Evolutionary conservation across 495 filamentous ascomycete genomes (phyloP).

Genomic region (Podospora appendiculata): DNA sequence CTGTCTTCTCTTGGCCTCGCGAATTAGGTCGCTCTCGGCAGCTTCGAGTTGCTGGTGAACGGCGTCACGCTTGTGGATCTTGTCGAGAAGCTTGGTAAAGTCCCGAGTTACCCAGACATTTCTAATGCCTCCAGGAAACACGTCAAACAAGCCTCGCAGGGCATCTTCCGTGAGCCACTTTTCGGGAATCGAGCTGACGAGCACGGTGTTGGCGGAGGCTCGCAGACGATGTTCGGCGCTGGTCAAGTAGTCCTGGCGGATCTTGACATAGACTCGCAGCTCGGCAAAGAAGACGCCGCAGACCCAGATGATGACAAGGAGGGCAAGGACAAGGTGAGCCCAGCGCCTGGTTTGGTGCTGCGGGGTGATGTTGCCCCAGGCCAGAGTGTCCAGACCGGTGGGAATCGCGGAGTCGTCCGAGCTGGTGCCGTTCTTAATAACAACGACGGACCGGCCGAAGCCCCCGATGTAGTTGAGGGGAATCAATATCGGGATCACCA

Average conservation of each 20-base stretch:
- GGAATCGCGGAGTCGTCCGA: constrained; percentile 16
- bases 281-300: constrained; percentile 86
- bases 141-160: constrained; percentile 81
- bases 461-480: constrained; percentile 75
- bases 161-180: constrained; percentile 83
- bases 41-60: constrained; percentile 67
- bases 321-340: constrained; percentile 78
- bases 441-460: constrained; percentile 47
- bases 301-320: constrained; percentile 74
- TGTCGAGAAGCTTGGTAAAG: constrained; percentile 78
- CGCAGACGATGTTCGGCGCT: constrained; percentile 88
- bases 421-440: constrained; percentile 22
- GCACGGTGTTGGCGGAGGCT: constrained; percentile 92
- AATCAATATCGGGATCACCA: constrained; percentile 79
- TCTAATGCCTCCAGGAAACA: constrained; percentile 90
- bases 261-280: constrained; percentile 81
- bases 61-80: constrained; percentile 67
- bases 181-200: constrained; percentile 81
- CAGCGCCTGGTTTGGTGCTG: constrained; percentile 68
- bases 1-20: constrained; percentile 68
- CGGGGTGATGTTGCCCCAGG: constrained; percentile 85
- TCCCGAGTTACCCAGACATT: constrained; percentile 97
- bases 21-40: constrained; percentile 80
- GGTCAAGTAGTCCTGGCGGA: constrained; percentile 92
- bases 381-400: constrained; percentile 66